phyloP scores from a whole-genome alignment of 225 moss, liverwort and hornwort genomes.

The Sphagnum contortum region DNA sequence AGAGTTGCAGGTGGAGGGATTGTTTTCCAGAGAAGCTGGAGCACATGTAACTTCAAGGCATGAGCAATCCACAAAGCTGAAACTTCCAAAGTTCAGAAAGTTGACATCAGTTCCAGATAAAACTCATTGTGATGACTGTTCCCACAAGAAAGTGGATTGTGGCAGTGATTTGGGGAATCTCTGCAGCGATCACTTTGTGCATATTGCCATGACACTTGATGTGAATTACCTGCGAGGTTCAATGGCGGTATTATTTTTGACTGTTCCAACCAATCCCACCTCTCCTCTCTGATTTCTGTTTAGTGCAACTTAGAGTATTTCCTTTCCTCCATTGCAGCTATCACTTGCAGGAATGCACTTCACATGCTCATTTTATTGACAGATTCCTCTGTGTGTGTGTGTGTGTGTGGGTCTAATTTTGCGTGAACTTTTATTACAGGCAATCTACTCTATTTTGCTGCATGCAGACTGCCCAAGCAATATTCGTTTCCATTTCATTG shows the following conservation, averaged over 20 bases:
- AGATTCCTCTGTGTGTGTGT: too few species aligned
- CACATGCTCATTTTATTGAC: too few species aligned
- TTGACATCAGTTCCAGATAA: slow-evolving; percentile 15
- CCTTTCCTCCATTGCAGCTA: too few species aligned
- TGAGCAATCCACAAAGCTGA: slow-evolving; percentile 6
- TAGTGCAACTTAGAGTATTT: too few species aligned
- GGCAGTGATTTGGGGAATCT: slow-evolving; percentile 9
- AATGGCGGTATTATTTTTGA: slow-evolving; percentile 15
- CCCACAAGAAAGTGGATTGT: slow-evolving; percentile 7
- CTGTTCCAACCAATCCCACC: too few species aligned
- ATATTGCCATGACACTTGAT: slow-evolving; percentile 31
- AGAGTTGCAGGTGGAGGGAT: slow-evolving; percentile 6
- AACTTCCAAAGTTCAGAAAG: slow-evolving; percentile 19
- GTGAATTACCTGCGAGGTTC: slow-evolving; percentile 33
- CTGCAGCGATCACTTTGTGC: slow-evolving; percentile 21
- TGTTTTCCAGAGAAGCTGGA: slow-evolving; percentile 4
- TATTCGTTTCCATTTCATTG: slow-evolving; percentile 25
- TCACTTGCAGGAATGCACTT: too few species aligned
- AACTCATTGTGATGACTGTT: slow-evolving; percentile 9
- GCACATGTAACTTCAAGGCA: slow-evolving; percentile 3
- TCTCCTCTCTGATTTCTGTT: too few species aligned
- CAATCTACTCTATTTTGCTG: slow-evolving; percentile 27
- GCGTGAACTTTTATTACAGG: slow-evolving; percentile 8
- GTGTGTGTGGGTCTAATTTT: too few species aligned
- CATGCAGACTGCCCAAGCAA: slow-evolving; percentile 24